phyloP scores from a whole-genome alignment of 305 asterid species.

The Salvia sclarea region DNA sequence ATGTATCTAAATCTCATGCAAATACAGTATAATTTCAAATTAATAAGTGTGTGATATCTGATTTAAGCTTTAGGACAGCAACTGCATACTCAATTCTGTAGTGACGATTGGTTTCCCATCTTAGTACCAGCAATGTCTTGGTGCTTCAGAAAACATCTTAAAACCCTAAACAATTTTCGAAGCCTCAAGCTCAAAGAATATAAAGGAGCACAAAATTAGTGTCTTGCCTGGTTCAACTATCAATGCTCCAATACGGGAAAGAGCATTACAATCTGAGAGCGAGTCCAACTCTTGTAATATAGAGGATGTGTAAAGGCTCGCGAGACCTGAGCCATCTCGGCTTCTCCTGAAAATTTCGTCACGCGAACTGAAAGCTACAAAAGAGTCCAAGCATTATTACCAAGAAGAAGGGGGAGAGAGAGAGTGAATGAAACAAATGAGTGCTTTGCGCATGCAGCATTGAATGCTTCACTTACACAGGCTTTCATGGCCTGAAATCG shows the following conservation, averaged over 20 bases:
- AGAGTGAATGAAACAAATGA: constrained; percentile 20
- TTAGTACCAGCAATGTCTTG: constrained; percentile 5
- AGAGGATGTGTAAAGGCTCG: constrained; percentile 54
- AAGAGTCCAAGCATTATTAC: constrained; percentile 29
- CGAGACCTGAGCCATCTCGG: constrained; percentile 66
- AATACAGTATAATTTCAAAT: neutral
- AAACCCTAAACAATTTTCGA: constrained; percentile 11
- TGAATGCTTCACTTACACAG: constrained; percentile 53
- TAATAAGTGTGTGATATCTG: neutral
- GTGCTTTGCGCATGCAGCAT: neutral
- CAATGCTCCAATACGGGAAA: constrained; percentile 67
- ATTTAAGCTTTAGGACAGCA: constrained; percentile 3
- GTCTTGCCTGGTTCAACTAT: constrained; percentile 88
- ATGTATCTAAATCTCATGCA: neutral
- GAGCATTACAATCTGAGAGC: constrained; percentile 41
- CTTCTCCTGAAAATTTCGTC: constrained; percentile 64
- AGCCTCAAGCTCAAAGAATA: constrained; percentile 13
- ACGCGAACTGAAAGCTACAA: constrained; percentile 70
- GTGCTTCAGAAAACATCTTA: constrained; percentile 6
- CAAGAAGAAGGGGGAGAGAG: constrained; percentile 25
- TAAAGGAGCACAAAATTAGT: constrained; percentile 14
- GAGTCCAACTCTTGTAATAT: constrained; percentile 50
- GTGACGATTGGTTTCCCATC: constrained; percentile 2
- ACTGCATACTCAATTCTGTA: constrained; percentile 10
- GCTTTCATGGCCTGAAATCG: constrained; percentile 41